These are phyloP conservation scores for Diaporthe sp. DNA, from an alignment of 2,329 filamentous ascomycete species.

Conservation along the genomic window DNA sequence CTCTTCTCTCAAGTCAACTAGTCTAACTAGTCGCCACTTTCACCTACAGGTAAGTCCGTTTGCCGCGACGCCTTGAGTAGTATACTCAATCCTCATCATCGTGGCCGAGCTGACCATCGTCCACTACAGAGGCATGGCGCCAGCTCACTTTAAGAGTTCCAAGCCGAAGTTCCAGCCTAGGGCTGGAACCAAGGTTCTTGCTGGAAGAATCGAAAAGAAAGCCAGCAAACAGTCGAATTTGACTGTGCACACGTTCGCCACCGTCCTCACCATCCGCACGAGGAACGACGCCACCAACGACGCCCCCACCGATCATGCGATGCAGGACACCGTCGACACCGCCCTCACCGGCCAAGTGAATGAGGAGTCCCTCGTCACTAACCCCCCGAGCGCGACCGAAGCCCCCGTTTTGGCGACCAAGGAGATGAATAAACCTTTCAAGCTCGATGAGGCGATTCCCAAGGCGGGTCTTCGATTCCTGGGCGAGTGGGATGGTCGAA, in stretches of 20 bases:
- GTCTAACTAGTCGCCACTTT: neutral
- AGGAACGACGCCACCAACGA: neutral
- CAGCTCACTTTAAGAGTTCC: neutral
- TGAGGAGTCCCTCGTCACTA: neutral
- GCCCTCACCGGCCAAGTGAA: neutral
- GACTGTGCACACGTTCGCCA: neutral
- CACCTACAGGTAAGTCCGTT: neutral
- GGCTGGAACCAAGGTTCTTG: neutral
- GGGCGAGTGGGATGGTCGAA: neutral
- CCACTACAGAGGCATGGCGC: neutral
- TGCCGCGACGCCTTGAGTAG: neutral
- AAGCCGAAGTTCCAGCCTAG: neutral
- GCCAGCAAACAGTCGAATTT: neutral
- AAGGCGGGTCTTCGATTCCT: neutral
- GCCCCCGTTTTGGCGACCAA: neutral
- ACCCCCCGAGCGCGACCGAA: too few species aligned
- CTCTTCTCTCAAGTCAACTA: neutral
- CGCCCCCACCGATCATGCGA: neutral
- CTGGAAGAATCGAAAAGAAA: neutral
- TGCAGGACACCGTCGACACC: neutral
- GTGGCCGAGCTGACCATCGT: neutral
- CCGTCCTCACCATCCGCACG: neutral
- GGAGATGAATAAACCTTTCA: neutral
- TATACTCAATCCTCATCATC: neutral
- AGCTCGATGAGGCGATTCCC: neutral